These are phyloP conservation scores for Aspergillus caelatus DNA, from an alignment of 2,329 filamentous ascomycete genomes.

Conservation along the genomic window DNA sequence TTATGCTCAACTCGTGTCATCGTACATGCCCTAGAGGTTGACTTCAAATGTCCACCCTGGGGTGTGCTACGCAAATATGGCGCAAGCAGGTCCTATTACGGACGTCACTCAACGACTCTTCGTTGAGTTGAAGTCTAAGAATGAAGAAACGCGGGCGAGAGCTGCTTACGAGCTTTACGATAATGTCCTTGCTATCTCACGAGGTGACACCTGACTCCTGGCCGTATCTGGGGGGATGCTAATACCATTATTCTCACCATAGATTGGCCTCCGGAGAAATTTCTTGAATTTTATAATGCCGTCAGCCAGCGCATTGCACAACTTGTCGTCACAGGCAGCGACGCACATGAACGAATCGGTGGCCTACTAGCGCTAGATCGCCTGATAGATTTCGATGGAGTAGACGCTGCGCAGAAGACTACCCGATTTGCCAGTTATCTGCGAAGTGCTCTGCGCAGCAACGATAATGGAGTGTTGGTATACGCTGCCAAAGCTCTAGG, in stretches of 20 bases:
- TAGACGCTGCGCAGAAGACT: slow-evolving; percentile 90
- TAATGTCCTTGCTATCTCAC: slow-evolving; percentile 48
- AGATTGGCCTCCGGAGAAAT: slow-evolving; percentile 82
- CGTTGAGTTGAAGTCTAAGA: slow-evolving; percentile 60
- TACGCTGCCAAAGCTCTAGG: slow-evolving; percentile 86
- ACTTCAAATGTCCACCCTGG: slow-evolving; percentile 43
- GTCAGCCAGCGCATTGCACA: slow-evolving; percentile 68
- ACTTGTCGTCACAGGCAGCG: slow-evolving; percentile 81
- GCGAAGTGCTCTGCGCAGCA: slow-evolving; percentile 82
- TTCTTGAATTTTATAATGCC: slow-evolving; percentile 69
- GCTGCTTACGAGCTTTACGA: slow-evolving; percentile 53
- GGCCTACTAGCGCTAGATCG: slow-evolving; percentile 90
- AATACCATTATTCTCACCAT: slow-evolving; percentile 12
- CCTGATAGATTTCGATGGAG: slow-evolving; percentile 93
- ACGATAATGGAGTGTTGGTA: slow-evolving; percentile 88
- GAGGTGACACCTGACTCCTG: slow-evolving; percentile 39
- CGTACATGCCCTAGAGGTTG: slow-evolving; percentile 34
- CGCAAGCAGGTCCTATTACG: slow-evolving; percentile 49
- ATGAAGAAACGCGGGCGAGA: slow-evolving; percentile 52
- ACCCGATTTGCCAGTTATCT: slow-evolving; percentile 92
- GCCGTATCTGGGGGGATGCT: slow-evolving; percentile 12
- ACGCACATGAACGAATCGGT: slow-evolving; percentile 84
- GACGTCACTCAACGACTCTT: slow-evolving; percentile 60
- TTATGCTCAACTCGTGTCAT: slow-evolving; percentile 22
- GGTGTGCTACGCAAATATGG: slow-evolving; percentile 46